Evolutionary conservation across 768 basidiomycete species (phyloP).

Genomic region (Leccinellum albellum): DNA sequence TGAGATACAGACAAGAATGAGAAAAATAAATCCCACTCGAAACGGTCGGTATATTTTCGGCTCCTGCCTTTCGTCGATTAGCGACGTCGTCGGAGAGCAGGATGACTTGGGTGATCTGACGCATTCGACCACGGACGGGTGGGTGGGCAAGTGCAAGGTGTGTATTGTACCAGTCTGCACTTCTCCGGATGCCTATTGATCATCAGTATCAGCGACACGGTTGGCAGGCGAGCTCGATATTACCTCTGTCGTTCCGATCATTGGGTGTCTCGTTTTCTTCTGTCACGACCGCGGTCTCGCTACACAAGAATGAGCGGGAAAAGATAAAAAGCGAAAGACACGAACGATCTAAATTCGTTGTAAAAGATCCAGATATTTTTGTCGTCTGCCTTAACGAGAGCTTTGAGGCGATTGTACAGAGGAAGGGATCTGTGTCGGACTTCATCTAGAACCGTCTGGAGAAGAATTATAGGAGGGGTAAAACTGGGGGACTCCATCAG

Average conservation of each 20-base stretch:
- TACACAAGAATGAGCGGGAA: constrained; percentile 25
- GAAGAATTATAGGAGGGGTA: constrained; percentile 75
- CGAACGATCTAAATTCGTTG: constrained; percentile 80
- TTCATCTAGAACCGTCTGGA: constrained; percentile 96
- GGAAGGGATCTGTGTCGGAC: constrained; percentile 92
- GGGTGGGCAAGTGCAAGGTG: constrained; percentile 59
- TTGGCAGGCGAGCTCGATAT: not conserved
- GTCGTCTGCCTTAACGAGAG: constrained; percentile 79
- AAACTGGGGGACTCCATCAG: constrained; percentile 78
- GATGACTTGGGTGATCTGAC: constrained; percentile 57
- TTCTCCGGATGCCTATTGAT: constrained; percentile 78
- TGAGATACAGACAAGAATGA: not conserved
- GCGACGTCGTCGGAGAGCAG: constrained; percentile 88
- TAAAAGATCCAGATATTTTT: constrained; percentile 84
- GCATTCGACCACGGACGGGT: constrained; percentile 47
- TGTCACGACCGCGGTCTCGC: constrained; percentile 76
- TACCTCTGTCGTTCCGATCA: constrained; percentile 92
- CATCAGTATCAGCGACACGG: not conserved
- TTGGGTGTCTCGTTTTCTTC: constrained; percentile 83
- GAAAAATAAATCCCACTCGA: constrained; percentile 51
- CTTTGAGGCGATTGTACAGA: constrained; percentile 87
- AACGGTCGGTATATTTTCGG: constrained; percentile 53
- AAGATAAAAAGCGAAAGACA: constrained; percentile 10
- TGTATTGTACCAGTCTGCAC: constrained; percentile 80
- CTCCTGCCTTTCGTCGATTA: constrained; percentile 73